Percentiles rank a stretch among this genome's conserved stretches.
Evolutionary conservation across 2,329 filamentous ascomycete species (phyloP).

Genomic region (Monosporascus sp.): DNA sequence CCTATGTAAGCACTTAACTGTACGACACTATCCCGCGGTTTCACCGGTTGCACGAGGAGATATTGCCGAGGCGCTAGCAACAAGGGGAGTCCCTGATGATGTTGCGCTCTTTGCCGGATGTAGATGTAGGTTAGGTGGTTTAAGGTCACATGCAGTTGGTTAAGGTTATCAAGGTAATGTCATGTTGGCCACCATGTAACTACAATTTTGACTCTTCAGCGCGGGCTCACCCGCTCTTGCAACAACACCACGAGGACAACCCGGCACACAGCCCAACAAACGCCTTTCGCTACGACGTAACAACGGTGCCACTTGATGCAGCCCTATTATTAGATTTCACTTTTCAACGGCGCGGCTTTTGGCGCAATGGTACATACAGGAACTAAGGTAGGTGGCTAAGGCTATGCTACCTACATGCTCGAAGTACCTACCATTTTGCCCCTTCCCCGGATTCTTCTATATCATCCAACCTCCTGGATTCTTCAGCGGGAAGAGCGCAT

Average conservation of each 20-base stretch:
- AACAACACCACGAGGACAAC: slow-evolving; percentile 1
- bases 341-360: not conserved
- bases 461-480: not conserved
- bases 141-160: not conserved
- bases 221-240: not conserved
- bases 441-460: not conserved
- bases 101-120: not conserved
- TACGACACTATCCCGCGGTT: too few species aligned
- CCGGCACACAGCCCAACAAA: not conserved
- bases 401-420: not conserved
- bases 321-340: not conserved
- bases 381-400: not conserved
- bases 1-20: too few species aligned
- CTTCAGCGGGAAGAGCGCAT: slow-evolving; percentile 1
- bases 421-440: not conserved
- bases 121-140: not conserved
- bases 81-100: not conserved
- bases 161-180: not conserved
- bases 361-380: not conserved
- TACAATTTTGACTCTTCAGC: not conserved
- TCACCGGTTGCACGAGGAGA: too few species aligned
- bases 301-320: not conserved
- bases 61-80: too few species aligned
- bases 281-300: not conserved
- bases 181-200: not conserved